Percentiles rank a stretch among this genome's conserved stretches.
phyloP scores from a whole-genome alignment of 2,329 filamentous ascomycete species.

The Fusarium sp. region DNA sequence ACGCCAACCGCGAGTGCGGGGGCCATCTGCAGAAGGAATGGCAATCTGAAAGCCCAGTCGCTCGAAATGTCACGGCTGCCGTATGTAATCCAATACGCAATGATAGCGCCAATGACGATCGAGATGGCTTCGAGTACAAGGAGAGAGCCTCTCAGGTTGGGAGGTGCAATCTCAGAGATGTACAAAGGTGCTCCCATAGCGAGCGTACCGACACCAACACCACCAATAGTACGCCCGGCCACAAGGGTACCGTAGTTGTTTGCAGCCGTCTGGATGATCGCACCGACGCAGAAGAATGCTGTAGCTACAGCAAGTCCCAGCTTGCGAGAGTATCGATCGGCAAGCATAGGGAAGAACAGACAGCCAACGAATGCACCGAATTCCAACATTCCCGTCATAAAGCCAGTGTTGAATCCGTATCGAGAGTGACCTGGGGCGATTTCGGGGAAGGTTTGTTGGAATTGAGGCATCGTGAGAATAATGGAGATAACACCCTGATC shows the following conservation, averaged over 20 bases:
- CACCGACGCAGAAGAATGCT: constrained; percentile 65
- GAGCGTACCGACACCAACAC: not conserved
- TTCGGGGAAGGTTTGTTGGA: constrained; percentile 53
- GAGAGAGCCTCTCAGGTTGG: constrained; percentile 45
- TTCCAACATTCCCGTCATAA: constrained; percentile 48
- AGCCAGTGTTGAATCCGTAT: constrained; percentile 24
- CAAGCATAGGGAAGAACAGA: constrained; percentile 16
- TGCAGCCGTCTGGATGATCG: constrained; percentile 64
- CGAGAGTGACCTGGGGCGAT: not conserved
- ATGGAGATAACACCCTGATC: constrained; percentile 53
- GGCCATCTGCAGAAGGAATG: not conserved
- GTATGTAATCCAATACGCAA: constrained; percentile 50
- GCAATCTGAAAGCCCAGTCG: not conserved
- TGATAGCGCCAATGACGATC: constrained; percentile 49
- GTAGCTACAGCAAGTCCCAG: constrained; percentile 64
- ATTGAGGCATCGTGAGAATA: constrained; percentile 55
- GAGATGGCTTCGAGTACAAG: constrained; percentile 48
- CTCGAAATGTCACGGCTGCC: not conserved
- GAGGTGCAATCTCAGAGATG: constrained; percentile 48
- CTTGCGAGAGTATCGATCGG: constrained; percentile 60
- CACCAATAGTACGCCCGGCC: constrained; percentile 66
- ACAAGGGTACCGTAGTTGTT: constrained; percentile 61
- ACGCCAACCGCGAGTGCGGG: constrained; percentile 41
- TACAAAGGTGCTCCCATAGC: constrained; percentile 30
- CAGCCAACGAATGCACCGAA: constrained; percentile 26